A percentile compares a stretch with the other conserved stretches of the same genome.
Evolutionary conservation across 352 stramenopile species (phyloP).

Genomic region (Pythium folliculosum): DNA sequence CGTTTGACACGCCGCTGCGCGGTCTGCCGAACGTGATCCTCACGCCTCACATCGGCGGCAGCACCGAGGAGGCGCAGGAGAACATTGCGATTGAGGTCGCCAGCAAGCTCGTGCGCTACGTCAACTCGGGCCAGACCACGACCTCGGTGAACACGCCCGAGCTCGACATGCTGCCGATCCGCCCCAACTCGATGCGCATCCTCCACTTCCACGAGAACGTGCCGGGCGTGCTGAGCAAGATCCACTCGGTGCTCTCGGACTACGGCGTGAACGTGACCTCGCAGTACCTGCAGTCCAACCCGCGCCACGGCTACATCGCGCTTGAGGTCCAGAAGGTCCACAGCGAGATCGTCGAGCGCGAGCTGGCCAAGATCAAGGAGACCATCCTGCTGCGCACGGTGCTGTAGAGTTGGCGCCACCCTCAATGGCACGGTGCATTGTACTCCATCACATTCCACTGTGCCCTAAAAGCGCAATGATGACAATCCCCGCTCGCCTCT

Average conservation of each 20-base stretch:
- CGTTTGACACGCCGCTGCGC: conserved; percentile 86
- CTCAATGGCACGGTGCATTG: no score
- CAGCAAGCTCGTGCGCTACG: conserved; percentile 79
- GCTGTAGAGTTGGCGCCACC: conserved; percentile 39
- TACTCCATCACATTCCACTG: no score
- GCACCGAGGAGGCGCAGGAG: conserved; percentile 95
- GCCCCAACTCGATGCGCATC: conserved; percentile 80
- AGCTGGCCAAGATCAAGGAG: conserved; percentile 86
- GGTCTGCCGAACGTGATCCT: conserved; percentile 93
- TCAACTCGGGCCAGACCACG: conserved; percentile 80
- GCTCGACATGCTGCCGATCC: conserved; percentile 76
- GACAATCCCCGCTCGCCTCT: not conserved
- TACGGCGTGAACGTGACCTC: conserved; percentile 87
- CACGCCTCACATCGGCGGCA: conserved; percentile 95
- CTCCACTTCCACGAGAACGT: conserved; percentile 88
- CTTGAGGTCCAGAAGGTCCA: conserved; percentile 84
- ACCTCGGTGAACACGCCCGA: conserved; percentile 82
- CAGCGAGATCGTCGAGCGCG: conserved; percentile 74
- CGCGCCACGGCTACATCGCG: conserved; percentile 81
- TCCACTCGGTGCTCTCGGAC: conserved; percentile 80
- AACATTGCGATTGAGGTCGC: conserved; percentile 87
- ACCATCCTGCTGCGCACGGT: conserved; percentile 83
- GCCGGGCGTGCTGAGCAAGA: conserved; percentile 84
- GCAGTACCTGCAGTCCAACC: conserved; percentile 83
- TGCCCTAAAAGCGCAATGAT: conserved; percentile 28